phyloP scores from a whole-genome alignment of 352 stramenopile species.

The Globisporangium radiosum region DNA sequence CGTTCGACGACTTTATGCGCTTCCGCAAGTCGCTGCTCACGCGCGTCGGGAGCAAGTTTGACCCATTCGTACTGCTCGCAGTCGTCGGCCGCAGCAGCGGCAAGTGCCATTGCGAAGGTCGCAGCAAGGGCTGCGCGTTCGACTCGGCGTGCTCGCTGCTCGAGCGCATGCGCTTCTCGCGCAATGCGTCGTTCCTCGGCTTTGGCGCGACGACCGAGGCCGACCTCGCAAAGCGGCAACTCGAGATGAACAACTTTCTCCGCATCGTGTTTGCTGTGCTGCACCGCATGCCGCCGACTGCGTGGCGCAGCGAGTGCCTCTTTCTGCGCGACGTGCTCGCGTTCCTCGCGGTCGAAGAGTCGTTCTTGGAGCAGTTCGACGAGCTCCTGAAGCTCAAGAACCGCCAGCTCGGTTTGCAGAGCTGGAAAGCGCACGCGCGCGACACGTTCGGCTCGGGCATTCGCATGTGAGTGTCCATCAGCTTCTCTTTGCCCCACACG shows the following conservation, averaged over 20 bases:
- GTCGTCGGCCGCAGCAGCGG: slow-evolving; percentile 16
- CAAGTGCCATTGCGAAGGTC: slow-evolving; percentile 53
- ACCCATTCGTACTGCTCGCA: slow-evolving; percentile 27
- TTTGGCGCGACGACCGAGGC: slow-evolving; percentile 31
- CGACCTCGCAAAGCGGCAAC: slow-evolving; percentile 55
- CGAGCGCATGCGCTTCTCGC: slow-evolving; percentile 67
- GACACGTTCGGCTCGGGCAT: slow-evolving; percentile 78
- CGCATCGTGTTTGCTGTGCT: slow-evolving; percentile 76
- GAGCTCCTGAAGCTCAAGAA: slow-evolving; percentile 54
- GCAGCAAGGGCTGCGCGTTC: slow-evolving; percentile 49
- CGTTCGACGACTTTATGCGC: slow-evolving; percentile 70
- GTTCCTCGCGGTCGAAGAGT: slow-evolving; percentile 75
- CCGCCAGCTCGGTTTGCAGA: slow-evolving; percentile 62
- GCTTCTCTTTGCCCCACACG: too few relatives aligned
- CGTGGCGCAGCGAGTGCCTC: slow-evolving; percentile 61
- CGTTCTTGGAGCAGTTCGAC: slow-evolving; percentile 67
- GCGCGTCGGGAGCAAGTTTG: slow-evolving; percentile 44
- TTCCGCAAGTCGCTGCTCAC: slow-evolving; percentile 70
- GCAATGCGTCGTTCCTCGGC: slow-evolving; percentile 56
- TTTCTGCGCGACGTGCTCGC: slow-evolving; percentile 77
- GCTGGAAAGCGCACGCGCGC: slow-evolving; percentile 71
- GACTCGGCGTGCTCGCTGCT: slow-evolving; percentile 67
- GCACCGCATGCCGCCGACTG: slow-evolving; percentile 60
- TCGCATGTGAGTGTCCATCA: slow-evolving; percentile 21
- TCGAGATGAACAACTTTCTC: slow-evolving; percentile 82